Conservation (phyloP, 495 filamentous ascomycete species). For the Penicillium verhagenii region DNA sequence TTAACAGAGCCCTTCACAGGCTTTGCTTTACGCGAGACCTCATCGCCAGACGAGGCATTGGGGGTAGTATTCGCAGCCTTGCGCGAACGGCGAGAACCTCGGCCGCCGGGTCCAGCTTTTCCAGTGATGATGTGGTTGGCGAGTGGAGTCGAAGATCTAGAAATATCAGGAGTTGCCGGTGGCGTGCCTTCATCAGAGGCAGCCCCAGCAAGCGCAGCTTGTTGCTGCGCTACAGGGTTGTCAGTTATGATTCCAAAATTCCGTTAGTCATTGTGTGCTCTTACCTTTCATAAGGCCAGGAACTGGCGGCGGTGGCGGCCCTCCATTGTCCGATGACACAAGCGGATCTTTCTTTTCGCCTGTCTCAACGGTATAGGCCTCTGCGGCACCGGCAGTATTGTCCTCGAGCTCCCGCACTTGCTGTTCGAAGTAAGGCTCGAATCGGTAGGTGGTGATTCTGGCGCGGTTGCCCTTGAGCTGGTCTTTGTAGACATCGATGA, state of each 20-base stretch:
- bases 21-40: constrained; percentile 61
- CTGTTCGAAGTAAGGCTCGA: constrained; percentile 92
- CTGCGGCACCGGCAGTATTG: constrained; percentile 38
- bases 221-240: constrained; percentile 39
- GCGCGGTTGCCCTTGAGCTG: constrained; percentile 80
- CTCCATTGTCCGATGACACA: constrained; percentile 49
- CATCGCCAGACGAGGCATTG: constrained; percentile 81
- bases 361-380: constrained; percentile 26
- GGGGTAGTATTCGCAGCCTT: constrained; percentile 68
- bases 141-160: constrained; percentile 74
- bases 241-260: constrained; percentile 29
- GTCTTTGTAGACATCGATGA: constrained; percentile 82
- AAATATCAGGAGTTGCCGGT: constrained; percentile 69
- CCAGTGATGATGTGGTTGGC: constrained; percentile 64
- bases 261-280: constrained; percentile 15
- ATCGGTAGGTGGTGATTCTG: constrained; percentile 70
- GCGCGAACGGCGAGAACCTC: constrained; percentile 76
- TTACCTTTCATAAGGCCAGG: constrained; percentile 55
- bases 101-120: constrained; percentile 67
- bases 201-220: constrained; percentile 46
- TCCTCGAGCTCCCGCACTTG: constrained; percentile 83
- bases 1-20: constrained; percentile 60
- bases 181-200: constrained; percentile 58
- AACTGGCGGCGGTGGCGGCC: constrained; percentile 53
- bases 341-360: constrained; percentile 44